These are phyloP conservation scores for Xylariaceae sp. DNA, from an alignment of 2,329 filamentous ascomycete species.

Conservation along the genomic window DNA sequence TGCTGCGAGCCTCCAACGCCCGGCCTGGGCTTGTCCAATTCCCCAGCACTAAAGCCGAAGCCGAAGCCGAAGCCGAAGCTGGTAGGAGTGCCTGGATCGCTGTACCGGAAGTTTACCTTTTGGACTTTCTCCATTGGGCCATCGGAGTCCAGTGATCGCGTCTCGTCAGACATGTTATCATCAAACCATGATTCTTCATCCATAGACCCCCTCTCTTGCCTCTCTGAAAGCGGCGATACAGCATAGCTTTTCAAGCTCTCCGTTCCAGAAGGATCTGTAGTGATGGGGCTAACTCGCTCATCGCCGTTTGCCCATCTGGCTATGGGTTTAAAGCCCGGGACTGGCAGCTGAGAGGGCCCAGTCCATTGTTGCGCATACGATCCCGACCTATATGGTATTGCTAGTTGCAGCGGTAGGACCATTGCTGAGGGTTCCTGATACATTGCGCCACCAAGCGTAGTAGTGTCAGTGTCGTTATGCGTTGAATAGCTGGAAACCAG, in stretches of 20 bases:
- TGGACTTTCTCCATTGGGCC: background rate
- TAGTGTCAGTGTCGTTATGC: background rate
- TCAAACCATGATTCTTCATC: constrained; percentile 11
- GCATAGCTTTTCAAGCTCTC: constrained; percentile 16
- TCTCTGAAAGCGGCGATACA: constrained; percentile 27
- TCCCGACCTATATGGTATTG: constrained; percentile 2
- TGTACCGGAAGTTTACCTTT: constrained; percentile 22
- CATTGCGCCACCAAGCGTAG: constrained; percentile 7
- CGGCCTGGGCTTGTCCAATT: constrained; percentile 19
- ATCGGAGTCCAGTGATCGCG: background rate
- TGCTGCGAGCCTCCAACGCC: constrained; percentile 6
- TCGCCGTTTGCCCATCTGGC: constrained; percentile 15
- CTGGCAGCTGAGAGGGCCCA: constrained; percentile 20
- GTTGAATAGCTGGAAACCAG: background rate
- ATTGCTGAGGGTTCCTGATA: constrained; percentile 15
- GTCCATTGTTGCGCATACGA: constrained; percentile 14
- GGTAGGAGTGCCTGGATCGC: constrained; percentile 25
- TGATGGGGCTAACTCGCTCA: constrained; percentile 23
- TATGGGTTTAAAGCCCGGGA: constrained; percentile 18
- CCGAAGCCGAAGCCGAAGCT: constrained; percentile 10
- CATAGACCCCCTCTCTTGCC: constrained; percentile 1
- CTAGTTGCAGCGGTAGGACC: constrained; percentile 14
- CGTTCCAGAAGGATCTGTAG: constrained; percentile 16
- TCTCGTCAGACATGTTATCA: constrained; percentile 14
- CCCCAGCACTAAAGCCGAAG: constrained; percentile 11